Conservation (phyloP, 2,329 filamentous ascomycete genomes). For the Hymenoscyphus salicellus region DNA sequence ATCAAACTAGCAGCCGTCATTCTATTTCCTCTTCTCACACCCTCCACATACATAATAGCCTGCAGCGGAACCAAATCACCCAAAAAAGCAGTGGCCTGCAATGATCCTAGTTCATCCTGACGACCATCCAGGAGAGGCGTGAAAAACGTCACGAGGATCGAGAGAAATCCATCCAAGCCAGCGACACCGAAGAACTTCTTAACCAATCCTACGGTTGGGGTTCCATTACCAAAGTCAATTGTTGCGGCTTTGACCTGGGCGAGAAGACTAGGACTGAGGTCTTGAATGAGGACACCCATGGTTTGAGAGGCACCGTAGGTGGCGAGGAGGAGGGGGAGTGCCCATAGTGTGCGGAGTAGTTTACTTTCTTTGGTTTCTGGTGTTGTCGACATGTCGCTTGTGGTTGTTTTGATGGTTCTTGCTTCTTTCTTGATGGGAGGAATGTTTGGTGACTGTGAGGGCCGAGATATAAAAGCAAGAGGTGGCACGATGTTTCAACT, state of each 20-base stretch:
- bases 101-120: constrained; percentile 17
- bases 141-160: constrained; percentile 25
- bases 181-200: constrained; percentile 21
- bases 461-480: neutral
- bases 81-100: constrained; percentile 30
- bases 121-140: constrained; percentile 21
- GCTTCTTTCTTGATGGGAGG: neutral
- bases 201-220: constrained; percentile 9
- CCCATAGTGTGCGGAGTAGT: constrained; percentile 25
- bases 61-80: constrained; percentile 32
- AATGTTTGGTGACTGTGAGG: neutral
- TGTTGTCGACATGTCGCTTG: constrained; percentile 1
- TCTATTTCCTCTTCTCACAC: constrained; percentile 31
- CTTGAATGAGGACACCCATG: constrained; percentile 6
- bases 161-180: constrained; percentile 23
- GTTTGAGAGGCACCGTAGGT: constrained; percentile 21
- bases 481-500: neutral
- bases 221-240: constrained; percentile 2
- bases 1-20: constrained; percentile 29
- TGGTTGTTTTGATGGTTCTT: neutral
- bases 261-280: constrained; percentile 4
- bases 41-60: constrained; percentile 34
- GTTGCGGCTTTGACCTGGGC: neutral
- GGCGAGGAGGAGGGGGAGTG: constrained; percentile 24
- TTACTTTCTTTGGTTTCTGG: constrained; percentile 31